A percentile compares a stretch with the other conserved stretches of the same genome.
phyloP scores from a whole-genome alignment of 176 grass and related monocot genomes.

The Alopecurus myosuroides region DNA sequence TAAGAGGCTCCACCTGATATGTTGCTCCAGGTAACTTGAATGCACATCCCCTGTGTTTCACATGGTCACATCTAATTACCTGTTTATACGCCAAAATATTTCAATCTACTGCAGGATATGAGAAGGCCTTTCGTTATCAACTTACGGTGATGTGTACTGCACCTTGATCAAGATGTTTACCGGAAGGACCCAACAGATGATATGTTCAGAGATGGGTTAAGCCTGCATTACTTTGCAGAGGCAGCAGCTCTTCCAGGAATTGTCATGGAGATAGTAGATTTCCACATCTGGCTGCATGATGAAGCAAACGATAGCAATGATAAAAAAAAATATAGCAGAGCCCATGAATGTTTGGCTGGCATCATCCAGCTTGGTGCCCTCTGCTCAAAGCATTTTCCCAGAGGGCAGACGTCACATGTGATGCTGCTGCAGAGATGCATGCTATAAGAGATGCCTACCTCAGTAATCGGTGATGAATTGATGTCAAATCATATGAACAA shows the following conservation, averaged over 20 bases:
- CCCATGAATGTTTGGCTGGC: not conserved
- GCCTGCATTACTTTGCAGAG: not conserved
- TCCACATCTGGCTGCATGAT: slow-evolving; percentile 10
- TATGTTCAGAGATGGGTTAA: slow-evolving; percentile 3
- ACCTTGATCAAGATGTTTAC: not conserved
- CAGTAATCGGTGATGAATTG: not conserved
- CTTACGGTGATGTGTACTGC: slow-evolving; percentile 3
- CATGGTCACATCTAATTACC: not conserved
- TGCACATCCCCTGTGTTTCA: not conserved
- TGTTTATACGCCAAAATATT: not conserved
- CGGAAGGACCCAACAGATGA: not conserved
- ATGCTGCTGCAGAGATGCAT: slow-evolving; percentile 19
- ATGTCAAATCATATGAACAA: not conserved
- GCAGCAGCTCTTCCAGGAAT: not conserved
- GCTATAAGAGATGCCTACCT: slow-evolving; percentile 6
- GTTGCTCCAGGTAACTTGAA: slow-evolving; percentile 38
- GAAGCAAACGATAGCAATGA: not conserved
- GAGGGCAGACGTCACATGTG: not conserved
- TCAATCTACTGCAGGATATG: not conserved
- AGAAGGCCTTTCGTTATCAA: not conserved
- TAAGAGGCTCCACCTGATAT: slow-evolving; percentile 49
- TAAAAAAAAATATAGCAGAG: not conserved
- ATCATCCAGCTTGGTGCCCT: slow-evolving; percentile 9
- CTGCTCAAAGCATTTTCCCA: slow-evolving; percentile 5
- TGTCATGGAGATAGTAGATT: not conserved